Percentiles rank a stretch among this genome's conserved stretches.
Evolutionary conservation across 352 stramenopile genomes (phyloP).

Genomic region (Globisporangium okanoganense): DNA sequence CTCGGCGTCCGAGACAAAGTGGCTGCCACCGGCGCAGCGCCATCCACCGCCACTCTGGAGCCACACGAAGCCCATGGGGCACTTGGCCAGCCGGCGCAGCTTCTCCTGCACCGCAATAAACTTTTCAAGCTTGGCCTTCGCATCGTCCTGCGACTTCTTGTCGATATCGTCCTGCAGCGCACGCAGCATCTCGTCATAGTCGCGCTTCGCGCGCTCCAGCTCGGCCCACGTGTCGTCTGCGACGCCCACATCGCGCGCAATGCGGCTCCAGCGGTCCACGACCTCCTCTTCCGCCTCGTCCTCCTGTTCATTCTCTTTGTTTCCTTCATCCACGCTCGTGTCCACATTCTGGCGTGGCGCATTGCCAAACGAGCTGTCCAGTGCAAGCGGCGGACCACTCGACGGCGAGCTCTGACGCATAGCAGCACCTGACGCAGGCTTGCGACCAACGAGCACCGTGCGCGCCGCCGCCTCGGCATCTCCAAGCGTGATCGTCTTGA

Average conservation of each 20-base stretch:
- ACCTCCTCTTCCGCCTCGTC: constrained; percentile 8
- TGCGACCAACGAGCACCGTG: constrained; percentile 32
- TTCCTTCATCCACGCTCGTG: constrained; percentile 13
- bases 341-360: not conserved
- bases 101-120: constrained; percentile 44
- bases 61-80: constrained; percentile 68
- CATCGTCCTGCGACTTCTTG: constrained; percentile 13
- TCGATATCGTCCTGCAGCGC: constrained; percentile 14
- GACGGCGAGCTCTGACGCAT: constrained; percentile 21
- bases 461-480: constrained; percentile 40
- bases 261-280: constrained; percentile 13
- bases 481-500: constrained; percentile 36
- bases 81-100: constrained; percentile 58
- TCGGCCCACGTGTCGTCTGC: constrained; percentile 64
- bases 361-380: constrained; percentile 10
- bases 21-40: constrained; percentile 73
- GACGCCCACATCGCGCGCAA: constrained; percentile 45
- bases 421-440: constrained; percentile 26
- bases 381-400: constrained; percentile 2
- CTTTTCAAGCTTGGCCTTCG: constrained; percentile 29
- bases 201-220: constrained; percentile 55
- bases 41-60: constrained; percentile 51
- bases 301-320: constrained; percentile 16
- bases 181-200: constrained; percentile 37
- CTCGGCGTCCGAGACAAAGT: constrained; percentile 69